Evolutionary conservation across 305 asterid genomes (phyloP), one percentile per base, ranked within the genome.

Genomic region (Coffea humblotiana): DNA sequence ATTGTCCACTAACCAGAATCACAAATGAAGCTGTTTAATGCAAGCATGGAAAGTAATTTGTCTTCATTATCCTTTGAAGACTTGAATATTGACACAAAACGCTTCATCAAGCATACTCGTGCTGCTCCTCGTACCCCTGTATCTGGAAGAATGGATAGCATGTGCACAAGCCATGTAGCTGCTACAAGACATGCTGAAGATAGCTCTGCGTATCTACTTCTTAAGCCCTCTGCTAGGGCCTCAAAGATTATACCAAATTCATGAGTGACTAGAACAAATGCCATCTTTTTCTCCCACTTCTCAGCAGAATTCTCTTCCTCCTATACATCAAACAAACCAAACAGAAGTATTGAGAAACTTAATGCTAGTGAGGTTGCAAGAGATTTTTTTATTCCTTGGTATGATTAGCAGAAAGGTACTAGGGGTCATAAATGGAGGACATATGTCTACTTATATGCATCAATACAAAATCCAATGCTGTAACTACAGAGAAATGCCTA

Each of bases 41-140:
- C 97, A 82, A 94, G 94, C 97, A 94, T 88, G 82, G 94, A 77
- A 77, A 94, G 93, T 72, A 90, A 92, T 83, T 88, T 85, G 67
- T 91, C 93, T 67, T 94, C 97, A 6, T 77, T 72, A 78, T 90
- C 87, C 76, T 87, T 87, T 32, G 90, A 83, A 21, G 93, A 88
- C 82, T 84, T 91, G 84, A 94, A 91, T 82, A 88, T 70, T 35
- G 93, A 87, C 48, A 94, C 87, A n/a, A 92, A 92, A 76, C 61
- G 88, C 79, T 88, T 83, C 83, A 92, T 88, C 84, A 94, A 86
- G 83, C 98, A 91, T 60, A 89, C 88, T 25, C 98, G 90, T 11
- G 98, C 98, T 67, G 97, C 94, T 64, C 96, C 97, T 79, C 87
- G 83, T 52, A 94, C 76, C 64, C 97, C 98, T 0, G 97, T 94